Evolutionary conservation across 2,329 filamentous ascomycete species (phyloP).

Genomic region (Stemphylium beticola): DNA sequence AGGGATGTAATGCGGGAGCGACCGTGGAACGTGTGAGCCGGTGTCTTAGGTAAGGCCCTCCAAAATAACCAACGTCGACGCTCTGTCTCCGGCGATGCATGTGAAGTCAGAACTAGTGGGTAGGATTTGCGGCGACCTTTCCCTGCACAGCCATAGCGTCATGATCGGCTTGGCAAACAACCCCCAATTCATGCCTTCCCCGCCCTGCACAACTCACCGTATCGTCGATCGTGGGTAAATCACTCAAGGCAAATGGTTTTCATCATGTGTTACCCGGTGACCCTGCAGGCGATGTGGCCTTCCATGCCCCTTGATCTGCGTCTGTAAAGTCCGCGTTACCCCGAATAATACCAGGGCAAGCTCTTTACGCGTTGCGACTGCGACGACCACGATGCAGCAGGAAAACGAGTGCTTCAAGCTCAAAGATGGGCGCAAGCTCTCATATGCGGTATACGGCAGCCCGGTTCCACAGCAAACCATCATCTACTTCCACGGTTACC

Average conservation of each 20-base stretch:
- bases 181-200: conserved; percentile 8
- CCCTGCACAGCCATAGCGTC: conserved; percentile 12
- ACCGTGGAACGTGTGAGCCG: neutral
- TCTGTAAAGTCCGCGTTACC: neutral
- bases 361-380: neutral
- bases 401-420: conserved; percentile 37
- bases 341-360: neutral
- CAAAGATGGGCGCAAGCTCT: conserved; percentile 49
- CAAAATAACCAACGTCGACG: neutral
- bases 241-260: conserved; percentile 4
- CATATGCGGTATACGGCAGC: conserved; percentile 55
- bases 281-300: conserved; percentile 7
- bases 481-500: conserved; percentile 54
- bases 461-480: conserved; percentile 49
- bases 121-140: conserved; percentile 5
- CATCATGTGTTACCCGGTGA: conserved; percentile 8
- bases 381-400: conserved; percentile 9
- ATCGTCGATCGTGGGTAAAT: conserved; percentile 13
- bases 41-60: neutral
- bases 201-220: conserved; percentile 8
- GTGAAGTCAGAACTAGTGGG: conserved; percentile 12
- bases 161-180: conserved; percentile 1
- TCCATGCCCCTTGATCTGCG: neutral
- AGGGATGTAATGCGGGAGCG: neutral
- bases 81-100: conserved; percentile 3